Base-by-base conservation (phyloP, 1,284 basidiomycete genomes). In the Leucocoprinus gongylophorus region DNA sequence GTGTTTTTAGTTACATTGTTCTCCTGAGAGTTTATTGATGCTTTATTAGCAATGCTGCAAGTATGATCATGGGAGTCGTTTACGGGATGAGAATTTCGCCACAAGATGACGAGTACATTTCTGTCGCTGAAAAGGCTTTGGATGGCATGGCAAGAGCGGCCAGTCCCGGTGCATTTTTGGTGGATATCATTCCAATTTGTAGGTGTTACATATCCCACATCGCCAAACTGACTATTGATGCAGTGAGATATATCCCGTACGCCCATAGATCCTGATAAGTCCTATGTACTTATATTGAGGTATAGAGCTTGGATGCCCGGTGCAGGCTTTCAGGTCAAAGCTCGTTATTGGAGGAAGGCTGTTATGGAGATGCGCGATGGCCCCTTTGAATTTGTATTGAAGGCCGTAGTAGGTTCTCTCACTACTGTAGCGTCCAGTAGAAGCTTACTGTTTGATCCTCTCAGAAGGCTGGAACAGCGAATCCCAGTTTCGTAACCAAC, bases 31-130 rank as follows among this genome's bases (percentile, higher is more conserved):
- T 10, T 20, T n/a, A 6, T 45, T 26, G 6, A 26, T 26, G 23
- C 30, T 47, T 21, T 53, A 75, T 21, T 53, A 75, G 74, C 40
- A 71, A 71, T 53, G 64, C 71, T 17, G 73, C 68, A 9, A 69
- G 71, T 43, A 63, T 65, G 3, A 69, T 70, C 28, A 70, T 71
- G 68, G 61, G 63, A 29, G 61, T 69, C 2, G 65, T 64, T 6
- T 71, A 71, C 51, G 69, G 69, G 6, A 70, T 71, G 20, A 55
- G 59, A 12, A 62, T 69, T 28, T 59, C 61, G 10, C 57, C 62
- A 2, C 59, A 61, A n/a, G 59, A 66, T 9, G 69, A 71, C 55
- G 59, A 56, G 28, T 70, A 68, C 50, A 63, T 71, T 23, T 56
- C 58, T 3, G 62, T 68, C 20, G 68, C 69, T 3, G 68, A 70